phyloP scores from a whole-genome alignment of 1,284 basidiomycete genomes.

The Leccinum colubrinum region DNA sequence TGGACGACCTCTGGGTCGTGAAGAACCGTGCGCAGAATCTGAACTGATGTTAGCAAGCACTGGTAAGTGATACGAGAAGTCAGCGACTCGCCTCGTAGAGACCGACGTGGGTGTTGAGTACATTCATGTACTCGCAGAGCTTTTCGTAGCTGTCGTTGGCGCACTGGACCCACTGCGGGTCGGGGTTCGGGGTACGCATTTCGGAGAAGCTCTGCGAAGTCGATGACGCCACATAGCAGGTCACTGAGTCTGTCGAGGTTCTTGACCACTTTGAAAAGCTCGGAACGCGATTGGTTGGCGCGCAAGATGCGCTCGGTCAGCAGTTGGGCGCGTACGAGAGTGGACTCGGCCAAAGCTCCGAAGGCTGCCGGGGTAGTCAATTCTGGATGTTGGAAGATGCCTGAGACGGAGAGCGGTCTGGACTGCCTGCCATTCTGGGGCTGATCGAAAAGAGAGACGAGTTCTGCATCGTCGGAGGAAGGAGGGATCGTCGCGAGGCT shows the following conservation, averaged over 20 bases:
- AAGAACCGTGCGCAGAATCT: conserved; percentile 68
- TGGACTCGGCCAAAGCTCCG: conserved; percentile 64
- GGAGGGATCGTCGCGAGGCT: conserved; percentile 46
- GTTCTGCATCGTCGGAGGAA: conserved; percentile 58
- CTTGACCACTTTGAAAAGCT: conserved; percentile 86
- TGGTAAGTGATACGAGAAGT: background rate
- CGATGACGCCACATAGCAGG: conserved; percentile 93
- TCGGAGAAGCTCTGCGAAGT: conserved; percentile 91
- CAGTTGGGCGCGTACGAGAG: conserved; percentile 68
- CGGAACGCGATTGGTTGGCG: conserved; percentile 61
- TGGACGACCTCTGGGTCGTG: conserved; percentile 59
- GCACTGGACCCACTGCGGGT: conserved; percentile 76
- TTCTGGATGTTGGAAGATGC: conserved; percentile 70
- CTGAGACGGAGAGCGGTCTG: conserved; percentile 50
- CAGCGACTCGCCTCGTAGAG: conserved; percentile 75
- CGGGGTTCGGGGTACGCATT: conserved; percentile 97
- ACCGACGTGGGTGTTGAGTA: conserved; percentile 93
- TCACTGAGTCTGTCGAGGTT: conserved; percentile 95
- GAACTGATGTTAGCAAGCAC: conserved; percentile 8
- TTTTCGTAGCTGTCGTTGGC: conserved; percentile 90
- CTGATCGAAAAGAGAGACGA: conserved; percentile 71
- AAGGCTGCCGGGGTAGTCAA: conserved; percentile 64
- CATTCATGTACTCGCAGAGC: conserved; percentile 97
- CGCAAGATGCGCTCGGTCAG: conserved; percentile 74
- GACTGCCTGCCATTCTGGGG: conserved; percentile 41